Evolutionary conservation across 768 basidiomycete genomes (phyloP).

Genomic region (Fistulinella prunicolor): DNA sequence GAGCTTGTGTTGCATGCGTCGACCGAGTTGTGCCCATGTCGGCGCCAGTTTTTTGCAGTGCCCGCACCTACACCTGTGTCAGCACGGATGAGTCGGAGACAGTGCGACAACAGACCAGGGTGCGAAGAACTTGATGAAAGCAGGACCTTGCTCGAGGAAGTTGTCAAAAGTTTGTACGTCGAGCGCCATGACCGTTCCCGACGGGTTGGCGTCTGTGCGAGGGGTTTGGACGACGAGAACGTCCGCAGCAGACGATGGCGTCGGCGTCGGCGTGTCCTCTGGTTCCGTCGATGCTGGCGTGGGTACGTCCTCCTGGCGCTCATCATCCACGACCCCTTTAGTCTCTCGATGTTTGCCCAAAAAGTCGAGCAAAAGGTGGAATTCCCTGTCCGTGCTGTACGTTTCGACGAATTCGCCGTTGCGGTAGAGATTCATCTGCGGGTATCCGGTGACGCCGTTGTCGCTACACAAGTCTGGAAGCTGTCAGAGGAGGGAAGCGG

Average conservation of each 20-base stretch:
- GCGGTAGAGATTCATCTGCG: slow-evolving; percentile 69
- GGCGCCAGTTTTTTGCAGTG: slow-evolving; percentile 96
- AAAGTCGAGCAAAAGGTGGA: slow-evolving; percentile 55
- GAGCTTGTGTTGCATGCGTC: slow-evolving; percentile 63
- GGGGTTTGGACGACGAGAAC: slow-evolving; percentile 15
- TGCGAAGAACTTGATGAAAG: slow-evolving; percentile 82
- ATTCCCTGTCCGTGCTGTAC: slow-evolving; percentile 53
- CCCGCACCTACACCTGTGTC: slow-evolving; percentile 57
- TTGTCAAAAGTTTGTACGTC: slow-evolving; percentile 36
- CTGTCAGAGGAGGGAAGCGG: not conserved
- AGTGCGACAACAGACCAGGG: slow-evolving; percentile 61
- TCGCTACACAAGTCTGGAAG: slow-evolving; percentile 70
- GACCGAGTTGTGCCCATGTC: slow-evolving; percentile 73
- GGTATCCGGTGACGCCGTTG: slow-evolving; percentile 71
- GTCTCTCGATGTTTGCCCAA: slow-evolving; percentile 44
- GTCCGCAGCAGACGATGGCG: slow-evolving; percentile 4
- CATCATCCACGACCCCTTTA: not conserved
- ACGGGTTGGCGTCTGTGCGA: slow-evolving; percentile 20
- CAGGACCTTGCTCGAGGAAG: slow-evolving; percentile 44
- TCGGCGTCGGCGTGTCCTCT: not conserved
- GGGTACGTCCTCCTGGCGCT: not conserved
- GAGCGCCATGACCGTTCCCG: slow-evolving; percentile 25
- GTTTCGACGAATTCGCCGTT: slow-evolving; percentile 59
- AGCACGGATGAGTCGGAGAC: not conserved
- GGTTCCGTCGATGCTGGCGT: slow-evolving; percentile 2